These are phyloP conservation scores for Blakeslea trispora DNA, from an alignment of 371 early-diverging fungal species.

Conservation along the genomic window DNA sequence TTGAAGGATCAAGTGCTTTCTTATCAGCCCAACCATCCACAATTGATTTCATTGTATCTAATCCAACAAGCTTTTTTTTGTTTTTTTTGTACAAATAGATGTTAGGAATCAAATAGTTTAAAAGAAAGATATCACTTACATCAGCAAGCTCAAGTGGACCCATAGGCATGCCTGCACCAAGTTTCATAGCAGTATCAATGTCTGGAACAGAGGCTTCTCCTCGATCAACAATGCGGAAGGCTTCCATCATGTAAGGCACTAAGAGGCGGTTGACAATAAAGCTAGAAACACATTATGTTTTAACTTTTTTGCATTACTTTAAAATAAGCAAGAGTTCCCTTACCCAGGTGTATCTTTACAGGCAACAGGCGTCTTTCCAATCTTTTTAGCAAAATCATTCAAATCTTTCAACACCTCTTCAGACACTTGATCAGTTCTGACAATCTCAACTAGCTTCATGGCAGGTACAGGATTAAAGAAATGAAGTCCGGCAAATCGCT, in stretches of 20 bases:
- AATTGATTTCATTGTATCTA: constrained; percentile 95
- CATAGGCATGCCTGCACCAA: constrained; percentile 98
- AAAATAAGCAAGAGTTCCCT: no score
- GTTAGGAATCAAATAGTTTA: neutral
- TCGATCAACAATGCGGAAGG: constrained; percentile 87
- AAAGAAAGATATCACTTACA: constrained; percentile 45
- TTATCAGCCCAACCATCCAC: constrained; percentile 85
- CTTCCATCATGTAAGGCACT: constrained; percentile 96
- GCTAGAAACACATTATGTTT: no score
- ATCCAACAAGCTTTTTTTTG: constrained; percentile 91
- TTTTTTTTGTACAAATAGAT: no score
- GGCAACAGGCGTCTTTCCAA: constrained; percentile 86
- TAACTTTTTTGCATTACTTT: no score
- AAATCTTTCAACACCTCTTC: constrained; percentile 66
- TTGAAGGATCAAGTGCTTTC: constrained; percentile 69
- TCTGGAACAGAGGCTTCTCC: constrained; percentile 88
- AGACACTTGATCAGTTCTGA: constrained; percentile 69
- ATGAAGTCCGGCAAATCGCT: constrained; percentile 87
- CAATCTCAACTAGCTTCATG: constrained; percentile 97
- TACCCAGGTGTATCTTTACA: constrained; percentile 98
- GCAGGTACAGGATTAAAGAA: constrained; percentile 98
- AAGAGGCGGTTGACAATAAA: constrained; percentile 96
- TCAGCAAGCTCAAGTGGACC: constrained; percentile 95
- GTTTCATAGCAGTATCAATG: constrained; percentile 96
- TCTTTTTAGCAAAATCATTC: constrained; percentile 62